Percentiles rank a stretch among this genome's conserved stretches.
phyloP scores from a whole-genome alignment of 148 eudicot species.

The Simmondsia chinensis region DNA sequence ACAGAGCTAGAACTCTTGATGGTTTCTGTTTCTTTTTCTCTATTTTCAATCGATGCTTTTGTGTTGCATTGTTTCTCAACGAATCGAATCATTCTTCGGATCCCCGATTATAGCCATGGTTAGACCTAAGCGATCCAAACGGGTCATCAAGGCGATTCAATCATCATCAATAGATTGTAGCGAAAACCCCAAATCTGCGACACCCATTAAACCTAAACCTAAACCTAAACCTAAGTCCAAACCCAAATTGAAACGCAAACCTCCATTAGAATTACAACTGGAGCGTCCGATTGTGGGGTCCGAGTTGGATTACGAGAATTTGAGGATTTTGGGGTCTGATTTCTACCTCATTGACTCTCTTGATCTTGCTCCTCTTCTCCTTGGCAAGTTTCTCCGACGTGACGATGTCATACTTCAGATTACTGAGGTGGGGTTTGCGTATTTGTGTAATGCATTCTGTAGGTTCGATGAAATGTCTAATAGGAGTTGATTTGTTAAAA shows the following conservation, averaged over 20 bases:
- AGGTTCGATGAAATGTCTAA: slow-evolving; percentile 34
- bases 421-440: slow-evolving; percentile 52
- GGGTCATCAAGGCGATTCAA: neutral
- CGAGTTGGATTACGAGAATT: slow-evolving; percentile 13
- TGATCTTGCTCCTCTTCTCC: slow-evolving; percentile 90
- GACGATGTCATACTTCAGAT: slow-evolving; percentile 87
- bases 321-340: slow-evolving; percentile 27
- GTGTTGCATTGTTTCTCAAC: neutral
- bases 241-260: slow-evolving; percentile 16
- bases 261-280: slow-evolving; percentile 4
- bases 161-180: neutral
- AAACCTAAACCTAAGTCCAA: slow-evolving; percentile 25
- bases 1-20: no score
- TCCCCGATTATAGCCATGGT: slow-evolving; percentile 13
- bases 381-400: slow-evolving; percentile 69
- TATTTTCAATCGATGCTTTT: no score
- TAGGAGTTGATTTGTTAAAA: no score
- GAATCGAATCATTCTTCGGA: neutral
- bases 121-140: slow-evolving; percentile 20
- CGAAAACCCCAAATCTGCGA: slow-evolving; percentile 12
- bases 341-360: slow-evolving; percentile 78
- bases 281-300: slow-evolving; percentile 12
- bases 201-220: slow-evolving; percentile 3
- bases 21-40: no score
- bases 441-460: slow-evolving; percentile 1